Evolutionary conservation across 228 moss, liverwort and hornwort genomes (phyloP), one percentile per base, ranked within the genome.

Genomic region (Sphagnum magellanicum): DNA sequence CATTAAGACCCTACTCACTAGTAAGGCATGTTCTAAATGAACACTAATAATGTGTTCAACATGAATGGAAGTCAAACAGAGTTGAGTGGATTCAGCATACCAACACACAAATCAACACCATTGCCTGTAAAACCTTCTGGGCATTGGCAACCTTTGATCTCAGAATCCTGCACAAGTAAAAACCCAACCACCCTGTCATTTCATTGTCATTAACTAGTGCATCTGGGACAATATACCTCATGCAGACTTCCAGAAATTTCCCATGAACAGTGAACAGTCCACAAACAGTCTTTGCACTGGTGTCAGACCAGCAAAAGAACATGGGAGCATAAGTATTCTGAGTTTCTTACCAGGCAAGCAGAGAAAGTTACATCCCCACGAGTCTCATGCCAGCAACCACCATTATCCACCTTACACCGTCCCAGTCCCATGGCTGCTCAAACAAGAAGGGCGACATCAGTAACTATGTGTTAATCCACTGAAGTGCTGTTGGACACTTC

Each of bases 341-440:
- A 57, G 48, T 32, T 32, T 32, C 32, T 15, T 59, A 79, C 82
- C 61, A 79, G 81, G 74, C 93, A 93, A 69, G 90, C 89, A 74
- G 93, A 90, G 67, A 83, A 85, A 15, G 65, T 65, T 10, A 72
- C 4, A 74, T 81, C 78, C 5, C 68, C 81, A 16, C 71, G 76
- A 63, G 78, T 78, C 32, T 90, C 84, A 51, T 80, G 75, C 93
- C 90, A 93, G 71, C 90, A 93, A 16, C 88, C 88, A 66, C 76
- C 90, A 71, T 93, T 93, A 16, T 77, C 77, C 52, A 93, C 78
- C 66, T 81, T 84, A 70, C 93, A 93, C 72, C 89, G 76, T 48
- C 84, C 87, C 7, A 67, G 50, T 11, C 93, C 90, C 48, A 79
- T 79, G 11, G 93, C 81, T 72, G 79, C 59, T 73, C 47, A 11